A percentile compares a stretch with the other conserved stretches of the same genome.
Conservation (phyloP, 768 basidiomycete species). For the Wakefieldia striispora region DNA sequence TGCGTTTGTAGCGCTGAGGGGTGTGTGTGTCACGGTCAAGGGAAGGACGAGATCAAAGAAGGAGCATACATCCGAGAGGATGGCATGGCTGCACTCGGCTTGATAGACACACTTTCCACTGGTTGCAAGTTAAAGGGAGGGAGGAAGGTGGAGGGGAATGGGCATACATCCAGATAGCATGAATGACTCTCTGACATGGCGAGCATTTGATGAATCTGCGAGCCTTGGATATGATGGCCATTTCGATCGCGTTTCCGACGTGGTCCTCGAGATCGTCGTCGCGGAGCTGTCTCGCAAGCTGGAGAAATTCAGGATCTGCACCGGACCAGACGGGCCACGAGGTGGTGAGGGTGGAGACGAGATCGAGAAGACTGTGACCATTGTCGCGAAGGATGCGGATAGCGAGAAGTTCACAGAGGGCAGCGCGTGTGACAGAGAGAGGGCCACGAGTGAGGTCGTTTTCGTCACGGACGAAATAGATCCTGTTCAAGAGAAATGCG, state of each 20-base stretch:
- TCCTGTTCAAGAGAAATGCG: slow-evolving; percentile 83
- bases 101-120: slow-evolving; percentile 92
- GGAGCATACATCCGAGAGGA: slow-evolving; percentile 79
- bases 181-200: slow-evolving; percentile 87
- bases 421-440: slow-evolving; percentile 72
- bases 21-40: neutral
- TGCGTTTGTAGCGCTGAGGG: slow-evolving; percentile 87
- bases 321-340: slow-evolving; percentile 81
- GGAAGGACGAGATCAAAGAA: neutral
- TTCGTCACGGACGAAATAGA: slow-evolving; percentile 80
- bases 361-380: slow-evolving; percentile 63
- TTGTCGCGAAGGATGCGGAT: slow-evolving; percentile 73
- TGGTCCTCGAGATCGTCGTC: slow-evolving; percentile 74
- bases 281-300: slow-evolving; percentile 57
- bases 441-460: slow-evolving; percentile 60
- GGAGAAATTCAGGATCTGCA: slow-evolving; percentile 57
- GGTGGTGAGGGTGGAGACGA: slow-evolving; percentile 71
- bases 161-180: slow-evolving; percentile 73
- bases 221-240: slow-evolving; percentile 85
- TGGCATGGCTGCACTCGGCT: slow-evolving; percentile 81
- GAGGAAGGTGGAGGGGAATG: neutral
- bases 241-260: slow-evolving; percentile 90
- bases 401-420: slow-evolving; percentile 88
- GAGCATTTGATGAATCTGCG: slow-evolving; percentile 89
- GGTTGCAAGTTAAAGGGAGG: slow-evolving; percentile 15